These are phyloP conservation scores for Acanthamoeba healyi DNA, from an alignment of 208 protist genomes.

Conservation along the genomic window DNA sequence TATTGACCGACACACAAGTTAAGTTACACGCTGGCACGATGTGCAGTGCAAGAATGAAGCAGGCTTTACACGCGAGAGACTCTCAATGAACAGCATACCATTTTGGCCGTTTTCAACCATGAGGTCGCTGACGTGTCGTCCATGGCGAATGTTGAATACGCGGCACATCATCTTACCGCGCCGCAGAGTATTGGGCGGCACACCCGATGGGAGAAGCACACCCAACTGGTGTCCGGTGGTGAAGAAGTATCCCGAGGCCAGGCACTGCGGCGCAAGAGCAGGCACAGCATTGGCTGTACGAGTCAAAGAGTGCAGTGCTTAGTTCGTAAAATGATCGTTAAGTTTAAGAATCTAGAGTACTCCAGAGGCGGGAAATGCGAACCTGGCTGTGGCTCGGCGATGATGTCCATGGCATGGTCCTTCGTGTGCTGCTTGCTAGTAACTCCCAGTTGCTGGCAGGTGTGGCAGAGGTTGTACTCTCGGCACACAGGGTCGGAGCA, in stretches of 20 bases:
- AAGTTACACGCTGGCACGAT: too few species aligned
- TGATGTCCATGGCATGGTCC: conserved; percentile 7
- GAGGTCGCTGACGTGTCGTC: conserved; percentile 30
- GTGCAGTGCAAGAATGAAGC: background rate
- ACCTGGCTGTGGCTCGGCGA: conserved; percentile 54
- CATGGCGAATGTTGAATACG: conserved; percentile 46
- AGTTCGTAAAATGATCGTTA: too few species aligned
- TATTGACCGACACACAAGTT: too few species aligned
- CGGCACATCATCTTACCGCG: conserved; percentile 40
- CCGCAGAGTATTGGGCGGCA: conserved; percentile 33
- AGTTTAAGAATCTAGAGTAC: too few species aligned
- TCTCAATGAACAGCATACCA: too few species aligned
- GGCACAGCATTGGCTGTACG: conserved; percentile 28
- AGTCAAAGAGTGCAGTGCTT: too few species aligned
- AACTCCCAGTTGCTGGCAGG: conserved; percentile 52
- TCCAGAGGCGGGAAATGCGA: background rate
- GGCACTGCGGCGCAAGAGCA: conserved; percentile 40
- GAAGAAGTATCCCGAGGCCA: conserved; percentile 52
- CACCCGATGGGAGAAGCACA: conserved; percentile 29
- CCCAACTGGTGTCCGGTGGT: conserved; percentile 17
- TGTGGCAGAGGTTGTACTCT: conserved; percentile 58
- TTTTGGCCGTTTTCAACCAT: conserved; percentile 16
- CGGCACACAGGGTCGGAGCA: conserved; percentile 14
- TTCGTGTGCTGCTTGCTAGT: conserved; percentile 5
- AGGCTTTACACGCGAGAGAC: too few species aligned